phyloP scores from a whole-genome alignment of 257 asterid species.

The Primulina eburnea region DNA sequence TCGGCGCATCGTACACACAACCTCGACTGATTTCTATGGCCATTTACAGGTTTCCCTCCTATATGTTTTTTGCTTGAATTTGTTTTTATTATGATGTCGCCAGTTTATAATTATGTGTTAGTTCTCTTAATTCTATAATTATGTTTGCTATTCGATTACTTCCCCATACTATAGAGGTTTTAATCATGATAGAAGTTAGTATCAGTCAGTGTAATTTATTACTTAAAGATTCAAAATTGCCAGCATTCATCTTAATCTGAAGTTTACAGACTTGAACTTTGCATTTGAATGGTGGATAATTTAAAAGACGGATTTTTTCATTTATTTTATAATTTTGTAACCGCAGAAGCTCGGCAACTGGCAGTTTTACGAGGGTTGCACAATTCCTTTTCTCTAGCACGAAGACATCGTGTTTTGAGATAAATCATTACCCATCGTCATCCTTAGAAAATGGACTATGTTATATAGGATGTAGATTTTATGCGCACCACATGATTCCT shows the following conservation, averaged over 20 bases:
- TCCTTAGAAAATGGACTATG: conserved; percentile 23
- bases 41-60: conserved; percentile 41
- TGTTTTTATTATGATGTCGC: neutral
- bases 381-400: conserved; percentile 33
- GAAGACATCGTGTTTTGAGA: conserved; percentile 34
- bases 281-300: conserved; percentile 5
- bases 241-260: conserved; percentile 10
- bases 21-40: conserved; percentile 54
- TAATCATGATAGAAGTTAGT: neutral
- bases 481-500: conserved; percentile 33
- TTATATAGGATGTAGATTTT: conserved; percentile 29
- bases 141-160: neutral
- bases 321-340: conserved; percentile 17
- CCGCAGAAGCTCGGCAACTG: conserved; percentile 43
- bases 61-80: neutral
- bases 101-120: neutral
- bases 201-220: neutral
- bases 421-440: conserved; percentile 29
- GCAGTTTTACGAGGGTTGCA: conserved; percentile 49
- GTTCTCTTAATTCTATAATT: neutral
- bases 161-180: neutral
- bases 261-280: neutral
- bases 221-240: neutral
- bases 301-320: conserved; percentile 2
- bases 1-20: conserved; percentile 23